Evolutionary conservation across 2,329 filamentous ascomycete species (phyloP).

Genomic region (Paramyrothecium sp.): DNA sequence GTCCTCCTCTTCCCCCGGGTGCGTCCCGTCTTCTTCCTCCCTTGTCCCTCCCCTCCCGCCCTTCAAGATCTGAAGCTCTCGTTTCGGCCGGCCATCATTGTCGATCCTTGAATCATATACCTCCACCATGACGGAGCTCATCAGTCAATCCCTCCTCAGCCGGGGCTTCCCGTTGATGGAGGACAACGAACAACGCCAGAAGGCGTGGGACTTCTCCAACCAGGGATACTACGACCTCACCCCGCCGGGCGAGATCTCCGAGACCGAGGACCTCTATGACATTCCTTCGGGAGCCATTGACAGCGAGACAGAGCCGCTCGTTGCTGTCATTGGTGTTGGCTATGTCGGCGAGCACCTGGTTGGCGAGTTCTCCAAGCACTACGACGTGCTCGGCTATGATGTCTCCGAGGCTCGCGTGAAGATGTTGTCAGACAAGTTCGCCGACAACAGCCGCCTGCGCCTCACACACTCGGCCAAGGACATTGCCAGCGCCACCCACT

Average conservation of each 20-base stretch:
- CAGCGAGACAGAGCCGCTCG: conserved; percentile 24
- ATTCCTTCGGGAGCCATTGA: conserved; percentile 7
- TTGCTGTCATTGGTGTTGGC: conserved; percentile 51
- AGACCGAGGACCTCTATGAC: conserved; percentile 16
- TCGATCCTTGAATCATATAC: conserved; percentile 14
- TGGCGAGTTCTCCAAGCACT: conserved; percentile 36
- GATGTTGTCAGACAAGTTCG: conserved; percentile 27
- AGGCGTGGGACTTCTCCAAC: conserved; percentile 20
- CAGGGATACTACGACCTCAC: conserved; percentile 30
- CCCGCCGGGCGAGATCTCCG: conserved; percentile 28
- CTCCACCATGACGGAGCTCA: conserved; percentile 21
- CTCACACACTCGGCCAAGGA: conserved; percentile 37
- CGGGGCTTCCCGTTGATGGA: conserved; percentile 18
- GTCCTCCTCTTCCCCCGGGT: neutral
- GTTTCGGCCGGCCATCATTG: conserved; percentile 14
- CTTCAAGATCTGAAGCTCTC: conserved; percentile 8
- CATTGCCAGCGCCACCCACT: conserved; percentile 44
- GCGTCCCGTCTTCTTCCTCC: neutral
- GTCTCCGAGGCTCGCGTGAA: conserved; percentile 38
- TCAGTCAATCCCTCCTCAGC: conserved; percentile 16
- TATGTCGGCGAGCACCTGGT: conserved; percentile 52
- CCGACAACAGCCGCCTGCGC: conserved; percentile 21
- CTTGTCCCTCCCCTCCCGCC: neutral
- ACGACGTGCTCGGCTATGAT: conserved; percentile 46
- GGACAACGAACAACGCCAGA: conserved; percentile 10